Conservation (phyloP, 495 filamentous ascomycete species). For the Neurospora sp. region DNA sequence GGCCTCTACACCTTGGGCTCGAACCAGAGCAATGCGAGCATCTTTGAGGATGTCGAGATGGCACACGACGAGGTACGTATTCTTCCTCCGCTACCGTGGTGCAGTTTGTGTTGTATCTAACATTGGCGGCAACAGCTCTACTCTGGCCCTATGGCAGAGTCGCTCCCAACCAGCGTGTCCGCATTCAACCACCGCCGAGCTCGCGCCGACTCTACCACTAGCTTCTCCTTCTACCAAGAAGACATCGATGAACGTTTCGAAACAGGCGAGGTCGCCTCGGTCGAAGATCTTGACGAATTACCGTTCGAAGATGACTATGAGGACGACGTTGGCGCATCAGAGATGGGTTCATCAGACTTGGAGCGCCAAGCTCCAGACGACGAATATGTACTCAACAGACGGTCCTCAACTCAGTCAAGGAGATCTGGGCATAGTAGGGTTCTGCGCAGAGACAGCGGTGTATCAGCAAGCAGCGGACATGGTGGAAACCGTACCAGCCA, state of each 20-base stretch:
- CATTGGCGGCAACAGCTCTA: conserved; percentile 55
- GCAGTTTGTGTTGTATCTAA: conserved; percentile 9
- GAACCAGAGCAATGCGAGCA: conserved; percentile 71
- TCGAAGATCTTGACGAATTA: conserved; percentile 28
- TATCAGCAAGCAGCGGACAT: conserved; percentile 50
- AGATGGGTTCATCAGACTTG: conserved; percentile 32
- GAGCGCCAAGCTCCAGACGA: conserved; percentile 26
- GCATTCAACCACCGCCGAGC: conserved; percentile 75
- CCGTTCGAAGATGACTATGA: conserved; percentile 31
- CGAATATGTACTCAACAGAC: conserved; percentile 30
- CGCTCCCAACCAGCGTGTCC: conserved; percentile 79
- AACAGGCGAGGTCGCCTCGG: neutral
- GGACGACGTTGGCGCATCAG: conserved; percentile 29
- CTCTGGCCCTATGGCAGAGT: conserved; percentile 88
- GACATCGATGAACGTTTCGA: conserved; percentile 37
- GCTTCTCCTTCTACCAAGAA: conserved; percentile 80
- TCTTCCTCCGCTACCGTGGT: neutral
- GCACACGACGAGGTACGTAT: conserved; percentile 76
- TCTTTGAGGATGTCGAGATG: conserved; percentile 97
- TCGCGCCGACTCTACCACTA: conserved; percentile 73
- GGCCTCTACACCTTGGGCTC: conserved; percentile 52
- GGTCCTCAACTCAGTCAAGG: conserved; percentile 38
- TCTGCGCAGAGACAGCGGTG: conserved; percentile 50
- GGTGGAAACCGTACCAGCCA: conserved; percentile 58
- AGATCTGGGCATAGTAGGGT: conserved; percentile 62